Percentiles rank a stretch among this genome's conserved stretches.
Evolutionary conservation across 805 yeast species (phyloP).

Genomic region (Priceomyces fermenticarens): DNA sequence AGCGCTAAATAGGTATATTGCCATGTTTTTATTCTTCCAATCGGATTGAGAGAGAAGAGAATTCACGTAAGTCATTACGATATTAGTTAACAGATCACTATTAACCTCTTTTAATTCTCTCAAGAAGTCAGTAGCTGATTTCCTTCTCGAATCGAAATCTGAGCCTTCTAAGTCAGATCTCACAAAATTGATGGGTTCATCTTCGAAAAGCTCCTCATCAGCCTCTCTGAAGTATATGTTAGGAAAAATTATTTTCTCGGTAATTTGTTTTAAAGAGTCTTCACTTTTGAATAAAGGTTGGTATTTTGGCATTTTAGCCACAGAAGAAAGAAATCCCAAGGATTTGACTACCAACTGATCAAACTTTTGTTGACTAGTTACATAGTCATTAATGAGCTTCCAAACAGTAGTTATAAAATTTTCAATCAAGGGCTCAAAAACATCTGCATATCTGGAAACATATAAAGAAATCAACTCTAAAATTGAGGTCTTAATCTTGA

Average conservation of each 20-base stretch:
- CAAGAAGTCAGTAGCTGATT: conserved; percentile 89
- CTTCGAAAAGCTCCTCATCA: conserved; percentile 93
- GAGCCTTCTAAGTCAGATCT: conserved; percentile 94
- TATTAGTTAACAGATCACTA: conserved; percentile 68
- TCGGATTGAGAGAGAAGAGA: conserved; percentile 55
- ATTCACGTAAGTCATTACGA: conserved; percentile 70
- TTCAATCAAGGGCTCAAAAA: conserved; percentile 73
- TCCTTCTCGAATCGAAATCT: conserved; percentile 87
- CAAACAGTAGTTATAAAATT: conserved; percentile 80
- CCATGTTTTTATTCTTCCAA: conserved; percentile 88
- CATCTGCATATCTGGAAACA: conserved; percentile 88
- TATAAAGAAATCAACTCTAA: conserved; percentile 84
- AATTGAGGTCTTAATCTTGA: conserved; percentile 74
- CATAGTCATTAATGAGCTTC: conserved; percentile 61
- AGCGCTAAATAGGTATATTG: conserved; percentile 80
- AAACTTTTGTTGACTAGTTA: conserved; percentile 69
- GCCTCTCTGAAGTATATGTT: conserved; percentile 80
- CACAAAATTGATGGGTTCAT: conserved; percentile 91
- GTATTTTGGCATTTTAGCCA: conserved; percentile 68
- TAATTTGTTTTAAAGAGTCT: conserved; percentile 64
- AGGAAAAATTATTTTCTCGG: conserved; percentile 83
- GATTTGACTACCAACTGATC: conserved; percentile 83
- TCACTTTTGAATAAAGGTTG: conserved; percentile 60
- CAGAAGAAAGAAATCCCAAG: conserved; percentile 76
- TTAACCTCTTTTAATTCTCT: conserved; percentile 80